These are phyloP conservation scores for Zymoseptoria ardabiliae DNA, from an alignment of 2,329 filamentous ascomycete genomes.

Conservation along the genomic window DNA sequence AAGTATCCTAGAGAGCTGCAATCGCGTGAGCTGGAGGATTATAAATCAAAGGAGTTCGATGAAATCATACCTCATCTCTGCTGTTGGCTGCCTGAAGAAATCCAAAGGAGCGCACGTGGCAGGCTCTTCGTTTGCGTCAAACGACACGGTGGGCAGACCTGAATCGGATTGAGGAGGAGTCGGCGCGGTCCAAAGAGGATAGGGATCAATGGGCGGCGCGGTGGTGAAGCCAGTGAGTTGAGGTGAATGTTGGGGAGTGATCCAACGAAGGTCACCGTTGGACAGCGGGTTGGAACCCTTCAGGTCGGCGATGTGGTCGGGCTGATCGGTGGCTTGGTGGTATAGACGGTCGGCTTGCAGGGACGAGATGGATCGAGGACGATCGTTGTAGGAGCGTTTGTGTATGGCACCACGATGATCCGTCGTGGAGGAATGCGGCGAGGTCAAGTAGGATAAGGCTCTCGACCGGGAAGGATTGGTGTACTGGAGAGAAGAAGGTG, in stretches of 20 bases:
- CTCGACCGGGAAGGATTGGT: conserved; percentile 14
- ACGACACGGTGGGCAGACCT: conserved; percentile 23
- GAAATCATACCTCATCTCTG: conserved; percentile 30
- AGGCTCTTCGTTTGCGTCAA: conserved; percentile 24
- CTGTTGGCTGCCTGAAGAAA: conserved; percentile 24
- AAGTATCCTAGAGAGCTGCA: conserved; percentile 30
- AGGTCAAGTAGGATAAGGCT: conserved; percentile 22
- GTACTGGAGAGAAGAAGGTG: conserved; percentile 25
- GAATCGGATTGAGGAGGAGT: conserved; percentile 30
- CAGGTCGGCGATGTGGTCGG: conserved; percentile 10
- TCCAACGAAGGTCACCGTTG: conserved; percentile 20
- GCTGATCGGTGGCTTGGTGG: conserved; percentile 21
- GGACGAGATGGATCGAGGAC: conserved; percentile 23
- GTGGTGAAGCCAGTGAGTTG: conserved; percentile 22
- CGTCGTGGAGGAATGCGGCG: conserved; percentile 11
- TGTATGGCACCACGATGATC: conserved; percentile 24
- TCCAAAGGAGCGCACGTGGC: conserved; percentile 15
- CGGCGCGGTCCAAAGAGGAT: conserved; percentile 27
- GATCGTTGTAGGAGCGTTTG: conserved; percentile 20
- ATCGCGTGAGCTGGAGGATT: conserved; percentile 12
- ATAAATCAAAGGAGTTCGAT: background rate
- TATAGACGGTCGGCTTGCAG: conserved; percentile 26
- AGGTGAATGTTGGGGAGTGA: conserved; percentile 28
- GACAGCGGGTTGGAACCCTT: conserved; percentile 3
- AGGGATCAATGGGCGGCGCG: conserved; percentile 18